Base-by-base conservation (phyloP, 352 stramenopile genomes). In the Phytophthora multivora region DNA sequence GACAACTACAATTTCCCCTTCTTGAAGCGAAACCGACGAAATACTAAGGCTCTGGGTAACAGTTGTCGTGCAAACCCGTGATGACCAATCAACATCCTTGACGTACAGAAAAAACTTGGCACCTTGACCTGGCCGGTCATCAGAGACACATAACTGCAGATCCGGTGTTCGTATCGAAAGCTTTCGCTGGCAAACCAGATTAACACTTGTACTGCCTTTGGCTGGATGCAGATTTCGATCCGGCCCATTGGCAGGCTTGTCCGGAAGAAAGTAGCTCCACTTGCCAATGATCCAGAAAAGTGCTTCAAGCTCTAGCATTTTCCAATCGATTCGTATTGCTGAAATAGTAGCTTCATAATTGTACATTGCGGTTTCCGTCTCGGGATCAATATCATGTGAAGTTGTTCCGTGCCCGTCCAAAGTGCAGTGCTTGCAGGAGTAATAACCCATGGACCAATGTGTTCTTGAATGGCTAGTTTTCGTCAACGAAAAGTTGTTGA, bases 201-300 rank as follows among this genome's bases (percentile, higher is more conserved):
- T 75, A 19, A 74, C 51, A 4, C 36, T 54, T 10, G 39, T 7
- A 42, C 56, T 71, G 7, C 59, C 64, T 31, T 58, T 56, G 26
- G 61, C 50, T 45, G 71, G 33, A 43, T 81, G 51, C 11, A 79
- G 48, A 61, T 81, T 54, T 26, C 59, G 66, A 57, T 73, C 48
- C 11, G 52, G 43, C 16, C 48, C 50, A 12, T 67, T 62, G 6
- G 12, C 40, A 18, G 63, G 8, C 3, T 63, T 72, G 13, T 88
- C 66, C 4, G 81, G 83, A 19, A 91, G 41, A 53, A 93, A 91
- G 36, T 88, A 94, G 2, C 71, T 77, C 86, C 86, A 94, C 43
- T 94, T 94, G 7, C 86, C 86, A 45, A 89, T 39, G 9, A 84
- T 40, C 86, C 86, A 94, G 9, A 70, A 64, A 13, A 94, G 18